A percentile compares a stretch with the other conserved stretches of the same genome.
phyloP scores from a whole-genome alignment of 2,329 filamentous ascomycete species.

The Pseudogymnoascus destructans region DNA sequence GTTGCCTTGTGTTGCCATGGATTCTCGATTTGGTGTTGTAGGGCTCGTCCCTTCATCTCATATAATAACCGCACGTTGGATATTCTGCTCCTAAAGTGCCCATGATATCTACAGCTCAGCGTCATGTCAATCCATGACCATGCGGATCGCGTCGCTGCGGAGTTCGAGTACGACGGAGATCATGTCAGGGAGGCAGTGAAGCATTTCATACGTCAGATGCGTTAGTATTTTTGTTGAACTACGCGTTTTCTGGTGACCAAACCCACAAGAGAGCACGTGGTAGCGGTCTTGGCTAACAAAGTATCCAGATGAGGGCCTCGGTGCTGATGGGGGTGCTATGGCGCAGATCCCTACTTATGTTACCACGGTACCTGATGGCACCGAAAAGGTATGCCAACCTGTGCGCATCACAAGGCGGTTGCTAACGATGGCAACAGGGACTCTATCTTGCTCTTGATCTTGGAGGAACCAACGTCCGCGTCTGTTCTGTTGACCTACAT shows the following conservation, averaged over 20 bases:
- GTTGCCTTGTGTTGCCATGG: background rate
- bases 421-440: slow-evolving; percentile 36
- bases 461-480: slow-evolving; percentile 96
- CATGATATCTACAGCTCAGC: slow-evolving; percentile 30
- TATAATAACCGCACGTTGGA: background rate
- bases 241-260: slow-evolving; percentile 28
- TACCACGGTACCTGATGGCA: slow-evolving; percentile 89
- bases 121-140: slow-evolving; percentile 54
- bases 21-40: background rate
- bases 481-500: slow-evolving; percentile 87
- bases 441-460: slow-evolving; percentile 93
- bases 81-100: background rate
- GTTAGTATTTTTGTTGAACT: slow-evolving; percentile 32
- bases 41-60: background rate
- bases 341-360: slow-evolving; percentile 97
- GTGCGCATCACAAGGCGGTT: background rate
- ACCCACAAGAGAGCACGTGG: slow-evolving; percentile 2
- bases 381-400: slow-evolving; percentile 61
- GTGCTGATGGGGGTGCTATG: slow-evolving; percentile 64
- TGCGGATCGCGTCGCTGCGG: slow-evolving; percentile 64
- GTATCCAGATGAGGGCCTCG: slow-evolving; percentile 60
- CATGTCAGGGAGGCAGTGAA: slow-evolving; percentile 68
- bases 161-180: slow-evolving; percentile 73
- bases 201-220: slow-evolving; percentile 80
- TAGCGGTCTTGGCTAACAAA: background rate